phyloP scores from a whole-genome alignment of 2,329 filamentous ascomycete species.

The Aureobasidium sp. region DNA sequence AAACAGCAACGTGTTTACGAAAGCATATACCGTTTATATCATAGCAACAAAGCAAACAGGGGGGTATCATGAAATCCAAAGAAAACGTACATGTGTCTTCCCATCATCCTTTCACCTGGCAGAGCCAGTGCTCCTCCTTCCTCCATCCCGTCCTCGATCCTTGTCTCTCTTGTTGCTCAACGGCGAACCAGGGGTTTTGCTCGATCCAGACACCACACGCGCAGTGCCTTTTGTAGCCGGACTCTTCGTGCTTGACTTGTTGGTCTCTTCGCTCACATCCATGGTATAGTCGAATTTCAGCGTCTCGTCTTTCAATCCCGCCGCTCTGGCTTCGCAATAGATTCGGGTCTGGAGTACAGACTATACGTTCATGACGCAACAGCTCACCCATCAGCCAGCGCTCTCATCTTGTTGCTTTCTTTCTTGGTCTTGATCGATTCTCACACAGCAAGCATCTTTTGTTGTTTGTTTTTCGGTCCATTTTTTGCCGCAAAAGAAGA shows the following conservation, averaged over 20 bases:
- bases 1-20: neutral
- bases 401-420: no score
- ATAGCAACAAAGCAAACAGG: neutral
- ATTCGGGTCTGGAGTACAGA: slow-evolving; percentile 5
- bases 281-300: neutral
- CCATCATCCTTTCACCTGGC: neutral
- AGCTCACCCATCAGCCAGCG: neutral
- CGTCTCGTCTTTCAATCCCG: neutral
- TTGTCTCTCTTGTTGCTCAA: neutral
- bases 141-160: neutral
- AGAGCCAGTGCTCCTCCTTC: neutral
- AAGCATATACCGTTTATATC: neutral
- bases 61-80: neutral
- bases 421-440: no score
- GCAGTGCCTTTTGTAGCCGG: neutral
- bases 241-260: neutral
- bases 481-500: neutral
- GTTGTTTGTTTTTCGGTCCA: neutral
- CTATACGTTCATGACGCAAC: neutral
- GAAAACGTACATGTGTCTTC: neutral
- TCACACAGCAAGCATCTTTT: no score
- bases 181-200: neutral
- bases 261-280: slow-evolving; percentile 1
- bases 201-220: neutral
- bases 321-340: neutral